phyloP scores from a whole-genome alignment of 2,329 filamentous ascomycete species.

The Penicillium capsulatum region DNA sequence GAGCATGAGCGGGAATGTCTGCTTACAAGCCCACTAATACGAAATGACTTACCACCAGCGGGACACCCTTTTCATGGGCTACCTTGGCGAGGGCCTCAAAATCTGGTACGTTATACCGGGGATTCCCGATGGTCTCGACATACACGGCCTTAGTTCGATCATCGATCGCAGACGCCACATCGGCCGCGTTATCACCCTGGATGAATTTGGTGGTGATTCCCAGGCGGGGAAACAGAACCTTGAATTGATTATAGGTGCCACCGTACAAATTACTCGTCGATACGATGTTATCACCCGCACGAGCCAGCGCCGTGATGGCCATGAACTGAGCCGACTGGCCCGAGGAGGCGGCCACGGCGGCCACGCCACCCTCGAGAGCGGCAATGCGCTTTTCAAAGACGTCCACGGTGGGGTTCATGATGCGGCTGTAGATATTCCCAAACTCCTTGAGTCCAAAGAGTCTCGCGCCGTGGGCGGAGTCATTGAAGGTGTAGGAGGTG shows the following conservation, averaged over 20 bases:
- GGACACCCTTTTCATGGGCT: constrained; percentile 67
- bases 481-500: constrained; percentile 90
- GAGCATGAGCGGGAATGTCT: neutral
- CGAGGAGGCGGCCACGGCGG: constrained; percentile 77
- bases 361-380: constrained; percentile 88
- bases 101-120: constrained; percentile 87
- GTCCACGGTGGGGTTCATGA: constrained; percentile 93
- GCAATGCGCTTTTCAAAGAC: constrained; percentile 96
- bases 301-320: constrained; percentile 76
- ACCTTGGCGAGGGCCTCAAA: constrained; percentile 80
- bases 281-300: constrained; percentile 87
- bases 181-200: constrained; percentile 70
- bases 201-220: constrained; percentile 88
- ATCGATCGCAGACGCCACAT: constrained; percentile 78
- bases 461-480: constrained; percentile 89
- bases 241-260: constrained; percentile 96
- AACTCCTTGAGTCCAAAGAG: constrained; percentile 96
- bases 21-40: neutral
- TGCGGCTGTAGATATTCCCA: constrained; percentile 96
- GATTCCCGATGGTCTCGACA: constrained; percentile 90
- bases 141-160: constrained; percentile 91
- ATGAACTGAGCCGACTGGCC: constrained; percentile 93
- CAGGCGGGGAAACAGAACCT: constrained; percentile 80
- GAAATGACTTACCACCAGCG: constrained; percentile 53
- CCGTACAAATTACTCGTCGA: constrained; percentile 88